phyloP scores from a whole-genome alignment of 257 asterid species.

The Nicotiana tomentosiformis region DNA sequence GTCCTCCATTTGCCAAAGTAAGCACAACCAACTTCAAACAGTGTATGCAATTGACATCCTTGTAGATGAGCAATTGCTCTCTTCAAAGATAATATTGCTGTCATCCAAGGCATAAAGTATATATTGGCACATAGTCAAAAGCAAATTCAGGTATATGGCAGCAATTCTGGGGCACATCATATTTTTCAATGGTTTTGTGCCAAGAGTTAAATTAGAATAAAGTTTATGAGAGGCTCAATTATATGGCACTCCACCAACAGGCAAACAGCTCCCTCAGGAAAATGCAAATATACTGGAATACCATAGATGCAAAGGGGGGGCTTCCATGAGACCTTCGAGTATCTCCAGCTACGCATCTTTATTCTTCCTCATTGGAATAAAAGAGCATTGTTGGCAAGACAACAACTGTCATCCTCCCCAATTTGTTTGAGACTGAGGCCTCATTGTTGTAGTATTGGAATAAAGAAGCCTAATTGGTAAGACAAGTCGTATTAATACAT shows the following conservation, averaged over 20 bases:
- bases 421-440: background rate
- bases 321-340: background rate
- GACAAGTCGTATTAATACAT: background rate
- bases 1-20: background rate
- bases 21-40: background rate
- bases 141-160: background rate
- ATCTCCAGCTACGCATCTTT: background rate
- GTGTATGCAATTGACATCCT: background rate
- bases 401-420: background rate
- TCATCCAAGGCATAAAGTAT: background rate
- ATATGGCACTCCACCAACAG: background rate
- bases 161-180: background rate
- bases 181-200: background rate
- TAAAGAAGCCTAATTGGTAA: background rate
- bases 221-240: background rate
- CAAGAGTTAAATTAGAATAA: background rate
- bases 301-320: background rate
- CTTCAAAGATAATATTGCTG: background rate
- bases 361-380: background rate
- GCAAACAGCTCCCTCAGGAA: background rate
- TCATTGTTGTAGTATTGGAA: background rate
- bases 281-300: background rate
- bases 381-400: background rate
- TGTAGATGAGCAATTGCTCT: background rate
- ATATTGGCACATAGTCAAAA: background rate